phyloP scores from a whole-genome alignment of 2,329 filamentous ascomycete species.

The Sphaerulina vaccinii region DNA sequence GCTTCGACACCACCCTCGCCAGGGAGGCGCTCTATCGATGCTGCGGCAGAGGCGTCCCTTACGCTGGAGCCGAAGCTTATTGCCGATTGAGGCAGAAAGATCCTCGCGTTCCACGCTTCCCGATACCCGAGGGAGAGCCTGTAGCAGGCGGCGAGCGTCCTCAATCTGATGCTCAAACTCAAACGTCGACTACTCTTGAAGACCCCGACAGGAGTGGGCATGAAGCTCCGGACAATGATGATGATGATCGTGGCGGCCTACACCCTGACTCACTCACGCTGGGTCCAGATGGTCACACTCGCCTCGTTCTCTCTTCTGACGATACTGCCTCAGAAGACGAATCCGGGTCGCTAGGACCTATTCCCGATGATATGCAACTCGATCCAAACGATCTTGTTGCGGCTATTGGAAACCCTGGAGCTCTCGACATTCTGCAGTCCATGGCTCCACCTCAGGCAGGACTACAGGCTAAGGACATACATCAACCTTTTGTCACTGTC shows the following conservation, averaged over 20 bases:
- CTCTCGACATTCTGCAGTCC: slow-evolving; percentile 4
- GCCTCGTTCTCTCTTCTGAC: slow-evolving; percentile 13
- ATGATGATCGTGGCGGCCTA: neutral
- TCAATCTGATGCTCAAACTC: slow-evolving; percentile 7
- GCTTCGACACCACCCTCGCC: slow-evolving; percentile 61
- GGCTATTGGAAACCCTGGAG: slow-evolving; percentile 22
- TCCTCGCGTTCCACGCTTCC: slow-evolving; percentile 30
- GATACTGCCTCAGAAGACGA: slow-evolving; percentile 29
- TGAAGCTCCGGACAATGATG: slow-evolving; percentile 1
- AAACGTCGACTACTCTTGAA: slow-evolving; percentile 40
- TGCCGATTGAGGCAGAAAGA: slow-evolving; percentile 53
- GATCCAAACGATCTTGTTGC: slow-evolving; percentile 22
- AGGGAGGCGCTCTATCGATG: slow-evolving; percentile 81
- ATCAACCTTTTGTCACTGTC: slow-evolving; percentile 56
- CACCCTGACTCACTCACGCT: slow-evolving; percentile 5
- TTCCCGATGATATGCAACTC: slow-evolving; percentile 26
- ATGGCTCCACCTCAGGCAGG: slow-evolving; percentile 1
- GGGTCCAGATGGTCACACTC: slow-evolving; percentile 10
- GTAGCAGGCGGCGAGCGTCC: neutral
- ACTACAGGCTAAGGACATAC: slow-evolving; percentile 30
- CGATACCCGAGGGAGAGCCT: slow-evolving; percentile 30
- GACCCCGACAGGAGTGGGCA: slow-evolving; percentile 8
- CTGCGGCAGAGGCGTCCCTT: slow-evolving; percentile 60
- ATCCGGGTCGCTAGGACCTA: slow-evolving; percentile 25
- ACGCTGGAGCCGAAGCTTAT: slow-evolving; percentile 78